Evolutionary conservation across 768 basidiomycete species (phyloP).

Genomic region (Leucogyrophana mollusca): DNA sequence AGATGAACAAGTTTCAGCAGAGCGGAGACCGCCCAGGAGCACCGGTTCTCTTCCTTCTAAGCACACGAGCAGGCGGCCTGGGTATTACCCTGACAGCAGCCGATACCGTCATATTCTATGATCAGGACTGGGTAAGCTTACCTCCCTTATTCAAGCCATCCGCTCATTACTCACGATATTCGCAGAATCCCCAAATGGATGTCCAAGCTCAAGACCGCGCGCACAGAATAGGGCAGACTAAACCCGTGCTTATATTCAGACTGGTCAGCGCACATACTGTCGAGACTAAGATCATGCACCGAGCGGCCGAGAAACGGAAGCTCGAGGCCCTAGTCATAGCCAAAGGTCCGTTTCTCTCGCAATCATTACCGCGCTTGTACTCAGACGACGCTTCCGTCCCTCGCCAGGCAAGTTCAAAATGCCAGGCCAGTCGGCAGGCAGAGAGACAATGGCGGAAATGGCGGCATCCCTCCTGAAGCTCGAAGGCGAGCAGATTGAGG

Average conservation of each 20-base stretch:
- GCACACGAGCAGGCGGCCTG: constrained; percentile 92
- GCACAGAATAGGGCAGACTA: constrained; percentile 94
- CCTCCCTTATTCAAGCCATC: neutral
- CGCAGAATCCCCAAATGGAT: constrained; percentile 93
- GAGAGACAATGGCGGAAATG: constrained; percentile 75
- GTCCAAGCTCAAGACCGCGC: constrained; percentile 94
- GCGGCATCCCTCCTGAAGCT: constrained; percentile 73
- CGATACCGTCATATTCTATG: constrained; percentile 27
- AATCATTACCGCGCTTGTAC: too few relatives aligned
- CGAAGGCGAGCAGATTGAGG: constrained; percentile 87
- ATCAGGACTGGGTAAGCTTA: constrained; percentile 22
- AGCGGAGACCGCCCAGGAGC: constrained; percentile 60
- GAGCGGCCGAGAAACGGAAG: constrained; percentile 83
- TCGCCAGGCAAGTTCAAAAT: constrained; percentile 76
- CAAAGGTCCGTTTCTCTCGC: constrained; percentile 53
- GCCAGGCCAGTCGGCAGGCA: constrained; percentile 53
- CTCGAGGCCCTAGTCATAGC: constrained; percentile 95
- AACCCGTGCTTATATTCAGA: constrained; percentile 86
- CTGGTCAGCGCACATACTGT: constrained; percentile 86
- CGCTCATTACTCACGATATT: neutral
- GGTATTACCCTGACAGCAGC: constrained; percentile 92
- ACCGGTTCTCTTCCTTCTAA: constrained; percentile 80
- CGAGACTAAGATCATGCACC: constrained; percentile 88
- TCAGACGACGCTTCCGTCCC: neutral
- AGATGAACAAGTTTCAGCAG: constrained; percentile 84